Conservation (phyloP, 2,329 filamentous ascomycete genomes). For the Canariomyces notabilis region DNA sequence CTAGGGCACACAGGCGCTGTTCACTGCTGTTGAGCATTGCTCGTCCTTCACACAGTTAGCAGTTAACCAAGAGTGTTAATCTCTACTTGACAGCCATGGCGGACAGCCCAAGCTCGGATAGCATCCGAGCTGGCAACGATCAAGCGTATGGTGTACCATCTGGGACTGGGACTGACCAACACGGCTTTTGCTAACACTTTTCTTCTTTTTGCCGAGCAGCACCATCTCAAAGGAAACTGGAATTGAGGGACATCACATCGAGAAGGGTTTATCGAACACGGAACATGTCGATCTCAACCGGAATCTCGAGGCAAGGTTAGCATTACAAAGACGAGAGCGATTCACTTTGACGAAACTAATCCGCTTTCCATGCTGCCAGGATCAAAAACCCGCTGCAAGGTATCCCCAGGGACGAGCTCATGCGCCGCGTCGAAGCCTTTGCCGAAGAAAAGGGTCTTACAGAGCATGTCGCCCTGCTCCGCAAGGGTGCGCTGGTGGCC, state of each 20-base stretch:
- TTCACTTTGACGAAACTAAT: background rate
- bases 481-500: conserved; percentile 68
- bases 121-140: conserved; percentile 4
- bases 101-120: conserved; percentile 14
- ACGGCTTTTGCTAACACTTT: conserved; percentile 2
- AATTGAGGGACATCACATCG: conserved; percentile 14
- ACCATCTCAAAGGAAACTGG: conserved; percentile 26
- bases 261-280: conserved; percentile 6
- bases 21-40: background rate
- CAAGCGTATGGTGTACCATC: background rate
- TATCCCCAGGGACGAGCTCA: conserved; percentile 44
- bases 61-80: background rate
- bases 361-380: conserved; percentile 26
- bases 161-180: too few species aligned
- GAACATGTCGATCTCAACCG: conserved; percentile 15
- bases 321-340: background rate
- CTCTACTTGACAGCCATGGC: conserved; percentile 12
- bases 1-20: too few species aligned
- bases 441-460: conserved; percentile 54
- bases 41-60: background rate
- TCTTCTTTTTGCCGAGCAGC: background rate
- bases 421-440: conserved; percentile 56
- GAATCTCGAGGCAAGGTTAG: conserved; percentile 27
- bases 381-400: conserved; percentile 54
- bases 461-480: conserved; percentile 54